Conservation (phyloP, 169 alveolate genomes). For the Cryptosporidium parvum region DNA sequence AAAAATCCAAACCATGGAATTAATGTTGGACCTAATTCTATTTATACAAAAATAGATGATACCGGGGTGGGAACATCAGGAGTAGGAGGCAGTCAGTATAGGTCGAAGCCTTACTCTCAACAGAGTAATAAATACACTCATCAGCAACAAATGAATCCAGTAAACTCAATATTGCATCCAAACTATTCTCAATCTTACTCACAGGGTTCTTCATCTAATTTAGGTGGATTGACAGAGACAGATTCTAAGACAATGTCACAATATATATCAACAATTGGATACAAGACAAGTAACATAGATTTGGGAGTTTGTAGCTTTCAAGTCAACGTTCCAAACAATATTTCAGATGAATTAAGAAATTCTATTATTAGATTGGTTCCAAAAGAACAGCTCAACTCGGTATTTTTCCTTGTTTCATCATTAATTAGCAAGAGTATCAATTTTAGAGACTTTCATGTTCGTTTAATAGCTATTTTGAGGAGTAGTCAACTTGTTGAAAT, state of each 20-base stretch:
- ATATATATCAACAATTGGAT: neutral
- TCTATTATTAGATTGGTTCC: constrained; percentile 51
- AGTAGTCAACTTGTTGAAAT: constrained; percentile 64
- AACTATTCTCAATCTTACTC: constrained; percentile 5
- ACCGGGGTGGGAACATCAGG: neutral
- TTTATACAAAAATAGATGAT: neutral
- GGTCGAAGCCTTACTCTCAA: constrained; percentile 11
- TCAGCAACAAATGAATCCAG: neutral
- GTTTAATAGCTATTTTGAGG: constrained; percentile 25
- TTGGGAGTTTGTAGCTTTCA: constrained; percentile 50
- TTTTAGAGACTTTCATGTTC: constrained; percentile 24
- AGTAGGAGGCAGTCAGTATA: neutral
- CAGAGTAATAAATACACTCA: neutral
- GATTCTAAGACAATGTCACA: neutral
- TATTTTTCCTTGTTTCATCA: constrained; percentile 47
- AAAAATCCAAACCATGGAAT: neutral
- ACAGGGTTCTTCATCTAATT: neutral
- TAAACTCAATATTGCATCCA: neutral
- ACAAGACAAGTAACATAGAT: constrained; percentile 21
- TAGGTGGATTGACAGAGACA: neutral
- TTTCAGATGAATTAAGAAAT: constrained; percentile 31
- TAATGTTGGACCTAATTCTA: neutral
- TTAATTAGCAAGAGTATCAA: constrained; percentile 23
- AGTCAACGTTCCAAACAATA: constrained; percentile 52
- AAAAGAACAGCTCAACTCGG: constrained; percentile 33